These are phyloP conservation scores for Edhazardia aedis DNA, from an alignment of 371 early-diverging fungal genomes.

Conservation along the genomic window DNA sequence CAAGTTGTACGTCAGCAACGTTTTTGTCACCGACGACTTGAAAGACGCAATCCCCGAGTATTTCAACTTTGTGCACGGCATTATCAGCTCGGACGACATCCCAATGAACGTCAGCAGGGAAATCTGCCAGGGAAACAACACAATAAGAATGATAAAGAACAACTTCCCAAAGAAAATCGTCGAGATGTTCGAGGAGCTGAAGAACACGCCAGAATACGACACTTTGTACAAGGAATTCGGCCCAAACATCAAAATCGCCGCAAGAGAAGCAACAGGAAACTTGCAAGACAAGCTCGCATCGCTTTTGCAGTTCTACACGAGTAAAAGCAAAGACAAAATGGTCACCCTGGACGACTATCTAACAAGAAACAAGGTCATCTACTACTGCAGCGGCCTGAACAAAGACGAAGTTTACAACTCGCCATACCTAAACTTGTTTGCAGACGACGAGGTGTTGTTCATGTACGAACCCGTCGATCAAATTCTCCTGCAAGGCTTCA, in stretches of 20 bases:
- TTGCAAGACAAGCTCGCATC: constrained; percentile 64
- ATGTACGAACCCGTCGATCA: constrained; percentile 44
- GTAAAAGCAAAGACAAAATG: constrained; percentile 64
- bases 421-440: constrained; percentile 28
- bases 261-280: constrained; percentile 63
- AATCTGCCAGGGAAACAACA: constrained; percentile 73
- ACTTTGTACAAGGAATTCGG: constrained; percentile 73
- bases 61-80: constrained; percentile 61
- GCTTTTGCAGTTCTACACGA: constrained; percentile 66
- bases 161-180: constrained; percentile 64
- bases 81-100: constrained; percentile 75
- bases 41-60: constrained; percentile 49
- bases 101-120: constrained; percentile 85
- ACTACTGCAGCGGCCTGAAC: constrained; percentile 36
- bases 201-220: constrained; percentile 60
- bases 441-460: constrained; percentile 39
- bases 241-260: constrained; percentile 70
- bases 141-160: constrained; percentile 71
- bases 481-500: constrained; percentile 36
- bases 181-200: constrained; percentile 65
- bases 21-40: constrained; percentile 67
- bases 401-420: constrained; percentile 27
- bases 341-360: constrained; percentile 28
- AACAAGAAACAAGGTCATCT: constrained; percentile 41
- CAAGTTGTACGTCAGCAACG: constrained; percentile 75